Base-by-base conservation (phyloP, 208 protist species). In the Acanthamoeba sp. region DNA sequence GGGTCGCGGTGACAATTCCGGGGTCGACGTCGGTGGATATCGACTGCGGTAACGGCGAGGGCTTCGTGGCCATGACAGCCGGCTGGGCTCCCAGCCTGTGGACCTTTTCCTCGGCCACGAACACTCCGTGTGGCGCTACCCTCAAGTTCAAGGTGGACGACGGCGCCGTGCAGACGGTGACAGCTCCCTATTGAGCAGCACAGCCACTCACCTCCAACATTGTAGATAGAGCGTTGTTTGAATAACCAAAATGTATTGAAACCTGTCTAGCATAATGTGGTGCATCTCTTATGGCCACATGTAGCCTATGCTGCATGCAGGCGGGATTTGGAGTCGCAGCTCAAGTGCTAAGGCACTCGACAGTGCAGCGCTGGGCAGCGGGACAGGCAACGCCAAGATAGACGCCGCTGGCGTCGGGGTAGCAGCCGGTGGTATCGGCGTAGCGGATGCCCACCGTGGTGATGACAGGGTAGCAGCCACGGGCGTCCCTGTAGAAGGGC, bases 391-490 rank as follows among this genome's bases (percentile, higher is more conserved):
- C n/a, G n/a, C n/a, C n/a, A n/a, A n/a, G n/a, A n/a, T n/a, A n/a
- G n/a, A n/a, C n/a, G n/a, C n/a, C 59, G n/a, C 20, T 66, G 69
- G 6, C 69, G 73, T 45, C 12, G 38, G 73, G 73, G 40, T 84
- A 84, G 73, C 73, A 84, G 73, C 73, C 73, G 73, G 48, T 84
- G 73, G 73, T 2, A 38, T 84, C 40, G n/a, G 73, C 73, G 40
- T 84, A 84, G 38, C 22, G 73, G 18, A 84, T n/a, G 40, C 73
- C 73, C 10, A 84, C 73, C 38, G 7, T 52, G 38, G 73, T 84
- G 7, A 32, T 48, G 73, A 52, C 20, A 6, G 73, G 73, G 38
- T 84, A 84, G 73, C 73, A 84, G 10, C 73, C 73, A 38, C 29
- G 1, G 40, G 73, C 73, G 73, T 84, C 73, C 10, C 38, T 5